Conservation (phyloP, 139 green algal genomes). For the Zygnema cylindricum region DNA sequence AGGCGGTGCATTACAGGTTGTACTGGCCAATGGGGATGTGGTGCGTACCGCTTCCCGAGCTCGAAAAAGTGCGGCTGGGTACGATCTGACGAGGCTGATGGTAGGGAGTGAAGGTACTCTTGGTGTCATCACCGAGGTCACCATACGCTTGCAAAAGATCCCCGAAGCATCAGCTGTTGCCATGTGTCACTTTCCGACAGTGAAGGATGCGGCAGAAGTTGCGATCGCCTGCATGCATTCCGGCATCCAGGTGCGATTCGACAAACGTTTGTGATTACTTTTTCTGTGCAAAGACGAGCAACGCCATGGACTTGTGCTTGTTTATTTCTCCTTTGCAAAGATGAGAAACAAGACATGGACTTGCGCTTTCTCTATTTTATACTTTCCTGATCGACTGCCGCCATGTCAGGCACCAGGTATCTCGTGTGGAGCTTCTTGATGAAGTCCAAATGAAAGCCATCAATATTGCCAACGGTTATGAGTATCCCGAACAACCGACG, state of each 20-base stretch:
- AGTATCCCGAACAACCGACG: slow-evolving; percentile 47
- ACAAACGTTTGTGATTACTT: background rate
- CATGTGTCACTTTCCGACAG: slow-evolving; percentile 59
- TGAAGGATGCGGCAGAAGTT: slow-evolving; percentile 44
- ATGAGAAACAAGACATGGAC: too few species aligned
- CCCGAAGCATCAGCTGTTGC: slow-evolving; percentile 56
- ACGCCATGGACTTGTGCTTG: too few species aligned
- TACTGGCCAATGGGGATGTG: slow-evolving; percentile 59
- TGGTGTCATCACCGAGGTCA: slow-evolving; percentile 62
- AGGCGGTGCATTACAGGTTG: slow-evolving; percentile 19
- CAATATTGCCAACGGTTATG: slow-evolving; percentile 40
- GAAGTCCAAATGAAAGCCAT: slow-evolving; percentile 60
- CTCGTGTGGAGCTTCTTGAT: slow-evolving; percentile 58
- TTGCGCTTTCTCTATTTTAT: too few species aligned
- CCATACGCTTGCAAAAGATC: slow-evolving; percentile 54
- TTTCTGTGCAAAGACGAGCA: background rate
- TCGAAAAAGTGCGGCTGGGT: slow-evolving; percentile 59
- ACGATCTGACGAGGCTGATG: slow-evolving; percentile 61
- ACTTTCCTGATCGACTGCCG: background rate
- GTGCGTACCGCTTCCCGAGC: slow-evolving; percentile 41
- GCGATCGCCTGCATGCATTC: slow-evolving; percentile 52
- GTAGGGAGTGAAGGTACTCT: slow-evolving; percentile 61
- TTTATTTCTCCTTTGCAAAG: too few species aligned
- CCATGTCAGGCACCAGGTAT: slow-evolving; percentile 32
- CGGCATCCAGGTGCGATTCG: slow-evolving; percentile 43